These are phyloP conservation scores for Ophiocordyceps sinensis DNA, from an alignment of 2,329 filamentous ascomycete species.

Conservation along the genomic window DNA sequence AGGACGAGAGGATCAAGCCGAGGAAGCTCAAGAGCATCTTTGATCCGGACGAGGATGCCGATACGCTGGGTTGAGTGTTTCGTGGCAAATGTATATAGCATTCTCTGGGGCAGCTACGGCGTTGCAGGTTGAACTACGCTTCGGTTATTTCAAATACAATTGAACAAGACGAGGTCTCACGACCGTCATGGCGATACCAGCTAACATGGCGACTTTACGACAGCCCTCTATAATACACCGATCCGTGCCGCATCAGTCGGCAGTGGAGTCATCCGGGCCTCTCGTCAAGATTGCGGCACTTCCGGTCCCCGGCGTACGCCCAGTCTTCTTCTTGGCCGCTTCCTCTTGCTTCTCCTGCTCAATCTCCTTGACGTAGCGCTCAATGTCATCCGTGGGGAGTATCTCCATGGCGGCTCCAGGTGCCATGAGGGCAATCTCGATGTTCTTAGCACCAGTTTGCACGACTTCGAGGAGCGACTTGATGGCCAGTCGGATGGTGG, in stretches of 20 bases:
- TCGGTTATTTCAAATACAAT: slow-evolving; percentile 7
- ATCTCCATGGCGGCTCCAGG: slow-evolving; percentile 85
- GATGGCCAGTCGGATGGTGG: slow-evolving; percentile 92
- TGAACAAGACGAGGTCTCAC: slow-evolving; percentile 8
- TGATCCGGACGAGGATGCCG: slow-evolving; percentile 58
- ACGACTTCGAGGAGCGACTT: slow-evolving; percentile 97
- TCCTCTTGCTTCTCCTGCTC: slow-evolving; percentile 99
- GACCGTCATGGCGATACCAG: slow-evolving; percentile 22
- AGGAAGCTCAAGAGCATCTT: slow-evolving; percentile 53
- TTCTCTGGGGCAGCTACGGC: slow-evolving; percentile 10
- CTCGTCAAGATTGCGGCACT: slow-evolving; percentile 63
- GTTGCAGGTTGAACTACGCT: slow-evolving; percentile 11
- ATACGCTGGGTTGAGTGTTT: slow-evolving; percentile 53
- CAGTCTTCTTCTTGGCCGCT: slow-evolving; percentile 90
- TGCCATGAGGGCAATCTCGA: slow-evolving; percentile 97
- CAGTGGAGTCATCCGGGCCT: slow-evolving; percentile 27
- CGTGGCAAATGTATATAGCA: background rate
- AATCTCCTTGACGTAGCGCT: slow-evolving; percentile 95
- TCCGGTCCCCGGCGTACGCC: slow-evolving; percentile 54
- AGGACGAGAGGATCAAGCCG: slow-evolving; percentile 63
- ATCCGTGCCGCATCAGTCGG: slow-evolving; percentile 14
- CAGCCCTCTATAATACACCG: slow-evolving; percentile 9
- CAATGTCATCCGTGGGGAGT: slow-evolving; percentile 89
- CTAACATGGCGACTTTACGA: slow-evolving; percentile 13
- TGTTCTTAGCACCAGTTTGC: slow-evolving; percentile 98